These are phyloP conservation scores for Hypoxylon sp. DNA, from an alignment of 2,329 filamentous ascomycete species.

Conservation along the genomic window DNA sequence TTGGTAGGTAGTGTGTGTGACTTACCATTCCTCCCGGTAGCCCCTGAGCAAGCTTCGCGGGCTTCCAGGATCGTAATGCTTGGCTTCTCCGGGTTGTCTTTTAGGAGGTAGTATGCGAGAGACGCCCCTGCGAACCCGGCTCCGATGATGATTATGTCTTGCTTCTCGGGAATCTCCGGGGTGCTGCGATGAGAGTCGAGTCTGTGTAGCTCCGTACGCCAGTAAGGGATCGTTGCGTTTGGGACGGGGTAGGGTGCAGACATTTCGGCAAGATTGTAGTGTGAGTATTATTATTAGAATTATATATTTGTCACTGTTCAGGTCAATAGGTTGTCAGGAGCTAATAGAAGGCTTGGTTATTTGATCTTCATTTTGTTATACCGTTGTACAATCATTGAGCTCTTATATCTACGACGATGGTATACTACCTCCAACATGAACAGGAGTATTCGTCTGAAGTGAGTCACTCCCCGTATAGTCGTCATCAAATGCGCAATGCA, in stretches of 20 bases:
- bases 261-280: slow-evolving; percentile 11
- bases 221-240: slow-evolving; percentile 57
- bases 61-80: slow-evolving; percentile 44
- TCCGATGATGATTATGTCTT: slow-evolving; percentile 63
- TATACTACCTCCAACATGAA: not conserved
- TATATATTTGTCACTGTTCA: no score
- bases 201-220: slow-evolving; percentile 61
- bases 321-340: no score
- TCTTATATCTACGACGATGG: not conserved
- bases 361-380: not conserved
- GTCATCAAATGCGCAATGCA: slow-evolving; percentile 21
- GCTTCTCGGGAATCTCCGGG: slow-evolving; percentile 54
- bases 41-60: slow-evolving; percentile 44
- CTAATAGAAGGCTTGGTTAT: no score
- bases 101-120: slow-evolving; percentile 55
- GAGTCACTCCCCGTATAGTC: slow-evolving; percentile 24
- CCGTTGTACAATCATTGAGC: not conserved
- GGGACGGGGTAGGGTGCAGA: slow-evolving; percentile 38
- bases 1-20: not conserved
- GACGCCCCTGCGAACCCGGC: slow-evolving; percentile 62
- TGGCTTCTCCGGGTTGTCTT: slow-evolving; percentile 44
- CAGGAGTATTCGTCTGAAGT: slow-evolving; percentile 1
- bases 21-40: slow-evolving; percentile 42
- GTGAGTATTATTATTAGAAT: slow-evolving; percentile 14
- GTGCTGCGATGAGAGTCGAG: slow-evolving; percentile 61